Base-by-base conservation (phyloP, 495 filamentous ascomycete species). In the Neurospora terricola region DNA sequence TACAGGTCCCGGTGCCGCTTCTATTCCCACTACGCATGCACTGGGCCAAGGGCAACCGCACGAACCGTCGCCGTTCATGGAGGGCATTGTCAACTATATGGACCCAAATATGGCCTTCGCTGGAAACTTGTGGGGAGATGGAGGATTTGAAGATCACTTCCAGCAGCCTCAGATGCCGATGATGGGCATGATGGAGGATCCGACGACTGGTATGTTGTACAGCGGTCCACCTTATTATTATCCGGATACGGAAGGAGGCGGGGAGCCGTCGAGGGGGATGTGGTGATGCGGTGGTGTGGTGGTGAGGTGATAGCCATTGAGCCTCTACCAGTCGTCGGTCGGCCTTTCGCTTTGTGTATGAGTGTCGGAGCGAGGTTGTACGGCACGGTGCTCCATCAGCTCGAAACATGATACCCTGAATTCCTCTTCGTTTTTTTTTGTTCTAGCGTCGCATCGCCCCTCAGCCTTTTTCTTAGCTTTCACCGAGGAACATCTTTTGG, bases 141-240 rank as follows among this genome's bases (percentile, higher is more conserved):
- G 14, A 3, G 54, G 54, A 5, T 34, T 66, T 12, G 77, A 75
- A 14, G 73, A 75, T 18, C 38, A 34, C 18, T 48, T 18, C 8
- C 43, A 68, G 34, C 72, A 73, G 42, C 40, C 27, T 30, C 69
- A 70, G 11, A 18, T 70, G 71, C 71, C 48, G 27, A 23, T 73
- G 39, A 37, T 37, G 59, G 73, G 23, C 10, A 42, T 75, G 30
- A 34, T 66, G 27, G 54, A 66, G 27, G 54, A 66, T 66, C 27
- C 27, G 27, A 34, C 27, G 6, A 66, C 54, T 8, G 54, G 54
- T 16, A 9, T 34, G 14, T 18, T 34, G 54, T 66, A 66, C 14
- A 66, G 27, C 54, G 54, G 54, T 8, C 54, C 54, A 4, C 54
- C 54, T 30, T 66, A 66, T 34, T 34, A 18, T 66, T 66, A 66